These are phyloP conservation scores for Haplographium delicatum DNA, from an alignment of 495 filamentous ascomycete genomes.

Conservation along the genomic window DNA sequence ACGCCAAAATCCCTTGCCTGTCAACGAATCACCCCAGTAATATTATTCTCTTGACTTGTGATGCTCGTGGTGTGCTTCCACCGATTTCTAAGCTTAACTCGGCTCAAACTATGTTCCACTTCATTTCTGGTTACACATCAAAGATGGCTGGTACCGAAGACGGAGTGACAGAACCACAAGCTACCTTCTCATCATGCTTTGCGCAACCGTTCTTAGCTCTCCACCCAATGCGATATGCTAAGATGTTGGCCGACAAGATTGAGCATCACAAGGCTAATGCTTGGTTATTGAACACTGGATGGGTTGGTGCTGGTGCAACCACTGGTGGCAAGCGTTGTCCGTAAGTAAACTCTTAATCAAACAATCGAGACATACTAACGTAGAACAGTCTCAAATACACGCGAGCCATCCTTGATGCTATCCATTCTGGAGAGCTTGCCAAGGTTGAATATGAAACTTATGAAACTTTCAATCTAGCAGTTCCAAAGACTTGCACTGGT, in stretches of 20 bases:
- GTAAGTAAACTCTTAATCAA: conserved; percentile 15
- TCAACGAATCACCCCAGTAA: conserved; percentile 85
- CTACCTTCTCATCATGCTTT: conserved; percentile 99
- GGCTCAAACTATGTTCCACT: conserved; percentile 99
- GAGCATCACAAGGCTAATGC: conserved; percentile 90
- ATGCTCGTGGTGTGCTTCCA: conserved; percentile 93
- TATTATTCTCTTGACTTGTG: conserved; percentile 97
- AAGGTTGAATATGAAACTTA: conserved; percentile 91
- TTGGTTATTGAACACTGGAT: conserved; percentile 98
- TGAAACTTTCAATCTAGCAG: conserved; percentile 91
- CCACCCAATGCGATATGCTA: conserved; percentile 98
- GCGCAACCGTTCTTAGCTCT: conserved; percentile 98
- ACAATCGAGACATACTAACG: conserved; percentile 13
- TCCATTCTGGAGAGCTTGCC: conserved; percentile 92
- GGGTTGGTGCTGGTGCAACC: conserved; percentile 92
- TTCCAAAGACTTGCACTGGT: conserved; percentile 78
- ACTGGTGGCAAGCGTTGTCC: conserved; percentile 98
- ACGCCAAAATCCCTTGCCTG: conserved; percentile 96
- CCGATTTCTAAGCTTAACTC: conserved; percentile 96
- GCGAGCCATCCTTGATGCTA: conserved; percentile 94
- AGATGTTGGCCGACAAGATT: conserved; percentile 98
- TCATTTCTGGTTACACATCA: conserved; percentile 98
- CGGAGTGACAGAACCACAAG: conserved; percentile 92
- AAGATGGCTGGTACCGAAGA: conserved; percentile 99
- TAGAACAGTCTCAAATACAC: conserved; percentile 76